phyloP scores from a whole-genome alignment of 192 early-diverging fungal species.

The Jimgerdemannia lactiflua region DNA sequence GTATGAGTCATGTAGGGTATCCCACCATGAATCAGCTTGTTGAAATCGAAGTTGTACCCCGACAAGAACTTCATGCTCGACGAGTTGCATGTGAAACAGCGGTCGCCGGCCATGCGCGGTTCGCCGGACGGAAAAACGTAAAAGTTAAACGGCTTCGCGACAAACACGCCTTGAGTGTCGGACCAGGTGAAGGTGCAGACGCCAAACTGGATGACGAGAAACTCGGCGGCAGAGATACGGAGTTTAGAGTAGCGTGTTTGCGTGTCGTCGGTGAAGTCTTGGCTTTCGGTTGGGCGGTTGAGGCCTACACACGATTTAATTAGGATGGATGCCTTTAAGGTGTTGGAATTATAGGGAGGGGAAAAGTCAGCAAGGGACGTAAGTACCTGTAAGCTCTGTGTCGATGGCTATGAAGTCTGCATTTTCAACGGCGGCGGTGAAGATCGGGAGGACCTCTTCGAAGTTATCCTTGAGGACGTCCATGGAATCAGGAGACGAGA shows the following conservation, averaged over 20 bases:
- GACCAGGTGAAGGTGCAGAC: conserved; percentile 80
- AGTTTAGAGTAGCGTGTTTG: conserved; percentile 34
- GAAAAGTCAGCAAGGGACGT: background rate
- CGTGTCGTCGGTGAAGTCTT: conserved; percentile 22
- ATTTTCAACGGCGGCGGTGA: conserved; percentile 61
- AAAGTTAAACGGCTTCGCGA: conserved; percentile 85
- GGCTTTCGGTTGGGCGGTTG: conserved; percentile 15
- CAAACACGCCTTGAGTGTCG: conserved; percentile 49
- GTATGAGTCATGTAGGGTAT: conserved; percentile 66
- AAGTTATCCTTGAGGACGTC: conserved; percentile 67
- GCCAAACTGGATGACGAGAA: conserved; percentile 76
- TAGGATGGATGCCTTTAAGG: conserved; percentile 2
- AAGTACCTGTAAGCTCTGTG: conserved; percentile 76
- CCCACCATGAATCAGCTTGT: conserved; percentile 81
- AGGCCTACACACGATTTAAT: conserved; percentile 21
- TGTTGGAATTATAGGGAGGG: background rate
- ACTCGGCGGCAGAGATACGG: conserved; percentile 22
- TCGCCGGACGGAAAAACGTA: conserved; percentile 76
- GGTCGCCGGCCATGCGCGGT: conserved; percentile 42
- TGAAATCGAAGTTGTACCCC: conserved; percentile 84
- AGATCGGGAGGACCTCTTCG: conserved; percentile 47
- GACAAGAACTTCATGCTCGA: conserved; percentile 72
- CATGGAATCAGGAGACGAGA: conserved; percentile 36
- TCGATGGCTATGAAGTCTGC: conserved; percentile 80
- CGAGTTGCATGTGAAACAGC: conserved; percentile 42